These are phyloP conservation scores for Pleomassaria siparia DNA, from an alignment of 2,329 filamentous ascomycete species.

Conservation along the genomic window DNA sequence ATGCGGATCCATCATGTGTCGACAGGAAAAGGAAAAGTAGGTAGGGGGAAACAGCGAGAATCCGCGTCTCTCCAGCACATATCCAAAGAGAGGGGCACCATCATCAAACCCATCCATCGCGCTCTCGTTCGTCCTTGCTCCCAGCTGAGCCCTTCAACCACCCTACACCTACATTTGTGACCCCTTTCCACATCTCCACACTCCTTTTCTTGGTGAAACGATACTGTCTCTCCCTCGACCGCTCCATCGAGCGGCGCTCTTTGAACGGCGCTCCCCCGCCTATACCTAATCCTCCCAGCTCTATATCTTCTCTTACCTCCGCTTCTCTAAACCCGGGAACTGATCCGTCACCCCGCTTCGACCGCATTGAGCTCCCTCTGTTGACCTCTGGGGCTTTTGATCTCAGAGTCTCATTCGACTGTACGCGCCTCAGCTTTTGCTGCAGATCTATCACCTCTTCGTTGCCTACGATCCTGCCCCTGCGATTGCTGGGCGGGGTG, in stretches of 20 bases:
- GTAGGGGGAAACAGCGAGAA: background rate
- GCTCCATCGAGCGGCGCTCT: constrained; percentile 34
- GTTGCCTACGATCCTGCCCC: constrained; percentile 33
- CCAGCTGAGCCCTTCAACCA: constrained; percentile 36
- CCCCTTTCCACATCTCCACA: constrained; percentile 37
- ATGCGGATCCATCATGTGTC: background rate
- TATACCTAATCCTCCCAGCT: constrained; percentile 29
- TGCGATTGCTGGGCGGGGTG: constrained; percentile 38
- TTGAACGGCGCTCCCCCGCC: constrained; percentile 31
- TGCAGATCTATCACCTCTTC: constrained; percentile 34
- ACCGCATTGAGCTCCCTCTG: constrained; percentile 22
- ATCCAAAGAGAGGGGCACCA: background rate
- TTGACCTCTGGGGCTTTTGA: constrained; percentile 22
- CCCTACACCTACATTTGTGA: constrained; percentile 36
- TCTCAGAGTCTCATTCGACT: constrained; percentile 35
- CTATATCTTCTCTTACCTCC: constrained; percentile 40
- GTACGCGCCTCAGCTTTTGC: constrained; percentile 28
- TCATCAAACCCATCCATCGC: constrained; percentile 30
- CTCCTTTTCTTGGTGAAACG: constrained; percentile 37
- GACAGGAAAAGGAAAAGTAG: background rate
- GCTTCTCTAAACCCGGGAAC: constrained; percentile 40
- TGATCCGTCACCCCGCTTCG: constrained; percentile 25
- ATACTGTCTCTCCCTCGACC: constrained; percentile 34
- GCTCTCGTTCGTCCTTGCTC: constrained; percentile 29
- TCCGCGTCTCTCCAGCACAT: background rate